phyloP scores from a whole-genome alignment of 1,284 basidiomycete species.

The Ganoderma sp. region DNA sequence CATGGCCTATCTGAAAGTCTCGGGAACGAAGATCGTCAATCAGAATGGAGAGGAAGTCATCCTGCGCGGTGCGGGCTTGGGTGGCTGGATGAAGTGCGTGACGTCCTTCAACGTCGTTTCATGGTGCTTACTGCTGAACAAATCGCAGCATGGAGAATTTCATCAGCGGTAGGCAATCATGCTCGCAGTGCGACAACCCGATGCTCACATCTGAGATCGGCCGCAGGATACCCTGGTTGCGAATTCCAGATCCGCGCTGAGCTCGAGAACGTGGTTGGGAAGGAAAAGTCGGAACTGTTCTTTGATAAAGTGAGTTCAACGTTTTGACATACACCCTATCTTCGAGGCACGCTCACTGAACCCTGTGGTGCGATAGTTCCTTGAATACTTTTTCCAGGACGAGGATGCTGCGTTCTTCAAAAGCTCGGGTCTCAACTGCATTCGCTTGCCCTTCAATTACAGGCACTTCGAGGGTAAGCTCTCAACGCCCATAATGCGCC shows the following conservation, averaged over 20 bases:
- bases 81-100: conserved; percentile 73
- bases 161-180: conserved; percentile 51
- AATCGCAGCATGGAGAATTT: conserved; percentile 64
- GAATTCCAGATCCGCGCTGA: conserved; percentile 73
- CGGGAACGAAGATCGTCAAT: conserved; percentile 63
- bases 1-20: conserved; percentile 54
- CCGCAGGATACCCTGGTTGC: conserved; percentile 62
- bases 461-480: conserved; percentile 60
- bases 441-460: conserved; percentile 73
- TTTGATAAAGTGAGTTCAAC: conserved; percentile 68
- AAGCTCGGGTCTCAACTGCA: conserved; percentile 73
- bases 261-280: conserved; percentile 67
- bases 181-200: too few species aligned
- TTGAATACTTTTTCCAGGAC: conserved; percentile 79
- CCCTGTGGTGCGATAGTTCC: conserved; percentile 54
- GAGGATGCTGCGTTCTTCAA: conserved; percentile 74
- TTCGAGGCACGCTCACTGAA: neutral
- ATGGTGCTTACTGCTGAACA: neutral
- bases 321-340: neutral
- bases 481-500: conserved; percentile 35
- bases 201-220: conserved; percentile 1
- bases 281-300: conserved; percentile 75
- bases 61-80: conserved; percentile 70
- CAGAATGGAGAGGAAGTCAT: conserved; percentile 60
- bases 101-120: neutral